A percentile compares a stretch with the other conserved stretches of the same genome.
Conservation (phyloP, 2,329 filamentous ascomycete species). For the Atkinsonella hypoxylon region DNA sequence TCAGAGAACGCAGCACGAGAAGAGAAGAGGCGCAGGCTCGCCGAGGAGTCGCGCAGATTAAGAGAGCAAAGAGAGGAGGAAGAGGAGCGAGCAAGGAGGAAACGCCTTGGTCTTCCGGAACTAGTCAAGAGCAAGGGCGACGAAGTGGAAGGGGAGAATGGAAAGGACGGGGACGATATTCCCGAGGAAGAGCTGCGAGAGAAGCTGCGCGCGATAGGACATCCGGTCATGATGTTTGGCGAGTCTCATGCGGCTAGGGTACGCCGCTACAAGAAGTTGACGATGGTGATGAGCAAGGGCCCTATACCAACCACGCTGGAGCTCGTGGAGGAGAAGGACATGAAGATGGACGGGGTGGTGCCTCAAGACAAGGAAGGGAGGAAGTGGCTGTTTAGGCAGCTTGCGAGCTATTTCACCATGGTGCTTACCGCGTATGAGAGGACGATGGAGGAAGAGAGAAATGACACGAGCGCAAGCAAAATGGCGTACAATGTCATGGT, state of each 20-base stretch:
- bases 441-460: constrained; percentile 56
- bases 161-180: constrained; percentile 45
- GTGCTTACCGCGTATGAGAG: constrained; percentile 79
- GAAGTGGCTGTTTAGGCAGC: constrained; percentile 68
- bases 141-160: constrained; percentile 31
- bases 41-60: constrained; percentile 62
- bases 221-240: constrained; percentile 69
- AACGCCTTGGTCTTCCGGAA: constrained; percentile 70
- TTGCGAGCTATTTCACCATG: constrained; percentile 94
- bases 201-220: constrained; percentile 58
- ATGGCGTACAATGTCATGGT: constrained; percentile 76
- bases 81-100: constrained; percentile 61
- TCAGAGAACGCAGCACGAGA: constrained; percentile 58
- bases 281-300: constrained; percentile 51
- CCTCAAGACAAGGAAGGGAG: constrained; percentile 52
- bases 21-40: constrained; percentile 69
- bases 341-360: constrained; percentile 62
- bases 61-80: constrained; percentile 62
- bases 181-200: constrained; percentile 55
- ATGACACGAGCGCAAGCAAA: constrained; percentile 64
- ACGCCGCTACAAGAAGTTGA: constrained; percentile 57
- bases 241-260: constrained; percentile 62
- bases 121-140: constrained; percentile 35
- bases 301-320: constrained; percentile 80
- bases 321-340: constrained; percentile 72